phyloP scores from a whole-genome alignment of 2,329 filamentous ascomycete species.

The Metarhizium album region DNA sequence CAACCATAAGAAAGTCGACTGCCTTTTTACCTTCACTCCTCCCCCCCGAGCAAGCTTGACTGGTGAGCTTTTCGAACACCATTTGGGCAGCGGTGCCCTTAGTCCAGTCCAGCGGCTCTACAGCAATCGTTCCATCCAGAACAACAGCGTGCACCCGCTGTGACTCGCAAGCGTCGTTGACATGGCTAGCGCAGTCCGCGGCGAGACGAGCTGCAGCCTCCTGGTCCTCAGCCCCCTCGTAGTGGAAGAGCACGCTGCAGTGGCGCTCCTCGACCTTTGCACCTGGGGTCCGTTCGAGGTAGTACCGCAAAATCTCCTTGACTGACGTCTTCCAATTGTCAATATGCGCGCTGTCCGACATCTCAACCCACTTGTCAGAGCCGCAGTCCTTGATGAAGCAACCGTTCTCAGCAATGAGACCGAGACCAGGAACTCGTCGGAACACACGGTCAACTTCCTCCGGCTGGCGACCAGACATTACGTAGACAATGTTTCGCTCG shows the following conservation, averaged over 20 bases:
- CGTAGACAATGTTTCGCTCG: conserved; percentile 74
- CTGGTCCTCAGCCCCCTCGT: conserved; percentile 69
- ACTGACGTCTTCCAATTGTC: conserved; percentile 76
- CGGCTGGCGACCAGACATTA: conserved; percentile 83
- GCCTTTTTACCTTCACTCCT: conserved; percentile 23
- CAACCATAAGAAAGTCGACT: conserved; percentile 79
- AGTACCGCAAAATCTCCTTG: conserved; percentile 74
- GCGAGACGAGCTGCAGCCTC: conserved; percentile 68
- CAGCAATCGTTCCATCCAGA: conserved; percentile 67
- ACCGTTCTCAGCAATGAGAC: conserved; percentile 89
- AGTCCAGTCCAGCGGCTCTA: conserved; percentile 78
- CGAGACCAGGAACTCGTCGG: conserved; percentile 69
- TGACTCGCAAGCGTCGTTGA: conserved; percentile 83
- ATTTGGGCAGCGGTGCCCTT: conserved; percentile 74
- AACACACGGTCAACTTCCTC: conserved; percentile 85
- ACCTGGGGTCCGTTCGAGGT: conserved; percentile 78
- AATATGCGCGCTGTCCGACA: conserved; percentile 62
- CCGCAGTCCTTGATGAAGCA: conserved; percentile 73
- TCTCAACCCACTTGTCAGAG: conserved; percentile 61
- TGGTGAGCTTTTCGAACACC: conserved; percentile 52
- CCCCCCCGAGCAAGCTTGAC: conserved; percentile 18
- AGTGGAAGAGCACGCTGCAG: conserved; percentile 85
- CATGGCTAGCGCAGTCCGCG: conserved; percentile 83
- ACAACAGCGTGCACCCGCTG: conserved; percentile 78
- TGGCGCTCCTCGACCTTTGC: conserved; percentile 85